Evolutionary conservation across 139 green algal genomes (phyloP).

Genomic region (Edaphochlamys debaryana): DNA sequence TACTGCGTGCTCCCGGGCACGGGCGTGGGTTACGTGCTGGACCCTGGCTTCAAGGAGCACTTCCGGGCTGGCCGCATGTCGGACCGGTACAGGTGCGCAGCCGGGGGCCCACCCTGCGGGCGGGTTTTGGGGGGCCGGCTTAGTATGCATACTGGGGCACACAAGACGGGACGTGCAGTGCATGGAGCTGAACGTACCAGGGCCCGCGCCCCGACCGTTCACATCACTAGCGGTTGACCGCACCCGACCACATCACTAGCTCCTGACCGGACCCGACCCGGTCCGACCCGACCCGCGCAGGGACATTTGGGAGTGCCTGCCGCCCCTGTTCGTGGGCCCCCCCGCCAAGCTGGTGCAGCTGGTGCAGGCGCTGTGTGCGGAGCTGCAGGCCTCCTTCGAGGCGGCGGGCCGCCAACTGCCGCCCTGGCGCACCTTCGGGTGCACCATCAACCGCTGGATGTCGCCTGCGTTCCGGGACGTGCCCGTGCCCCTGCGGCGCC

Average conservation of each 20-base stretch:
- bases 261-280: too few species aligned
- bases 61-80: constrained; percentile 53
- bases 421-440: constrained; percentile 50
- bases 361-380: constrained; percentile 56
- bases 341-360: constrained; percentile 53
- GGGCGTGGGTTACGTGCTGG: constrained; percentile 52
- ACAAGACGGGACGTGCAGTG: too few species aligned
- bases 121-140: too few species aligned
- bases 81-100: constrained; percentile 47
- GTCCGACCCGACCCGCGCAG: too few species aligned
- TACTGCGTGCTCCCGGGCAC: constrained; percentile 34
- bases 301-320: constrained; percentile 57
- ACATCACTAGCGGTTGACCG: too few species aligned
- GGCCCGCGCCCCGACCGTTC: too few species aligned
- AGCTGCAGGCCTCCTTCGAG: constrained; percentile 48
- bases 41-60: constrained; percentile 51
- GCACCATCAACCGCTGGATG: constrained; percentile 60
- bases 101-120: too few species aligned
- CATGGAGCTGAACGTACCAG: too few species aligned
- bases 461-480: constrained; percentile 46
- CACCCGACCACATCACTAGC: too few species aligned
- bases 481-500: constrained; percentile 25
- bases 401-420: constrained; percentile 37
- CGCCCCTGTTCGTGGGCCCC: constrained; percentile 54
- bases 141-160: too few species aligned